Conservation (phyloP, 306 rosid species). For the Rosa lucieae region DNA sequence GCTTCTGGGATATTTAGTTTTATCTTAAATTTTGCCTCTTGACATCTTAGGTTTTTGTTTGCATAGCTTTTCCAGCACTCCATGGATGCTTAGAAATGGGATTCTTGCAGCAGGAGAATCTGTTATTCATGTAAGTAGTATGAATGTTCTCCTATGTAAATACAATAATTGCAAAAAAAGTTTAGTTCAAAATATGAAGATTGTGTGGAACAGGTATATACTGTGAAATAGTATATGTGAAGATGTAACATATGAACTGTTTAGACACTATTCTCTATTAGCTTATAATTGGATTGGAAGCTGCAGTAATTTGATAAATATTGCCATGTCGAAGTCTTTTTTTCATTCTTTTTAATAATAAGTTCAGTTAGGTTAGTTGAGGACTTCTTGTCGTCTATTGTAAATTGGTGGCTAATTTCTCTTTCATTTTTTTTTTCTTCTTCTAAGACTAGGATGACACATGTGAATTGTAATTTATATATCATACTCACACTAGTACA, state of each 20-base stretch:
- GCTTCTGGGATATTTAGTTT: constrained; percentile 13
- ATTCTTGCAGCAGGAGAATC: constrained; percentile 71
- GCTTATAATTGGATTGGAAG: background rate
- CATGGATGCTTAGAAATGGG: constrained; percentile 78
- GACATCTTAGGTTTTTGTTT: constrained; percentile 29
- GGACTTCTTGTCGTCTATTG: background rate
- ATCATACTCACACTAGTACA: constrained; percentile 10
- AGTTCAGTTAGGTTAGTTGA: background rate
- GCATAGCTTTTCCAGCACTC: constrained; percentile 92
- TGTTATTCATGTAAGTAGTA: constrained; percentile 70
- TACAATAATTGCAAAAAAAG: background rate
- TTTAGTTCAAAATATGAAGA: background rate
- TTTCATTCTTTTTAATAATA: background rate
- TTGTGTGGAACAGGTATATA: background rate
- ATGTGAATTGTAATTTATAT: background rate
- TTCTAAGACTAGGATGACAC: background rate
- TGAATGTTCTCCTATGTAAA: background rate
- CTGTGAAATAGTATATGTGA: background rate
- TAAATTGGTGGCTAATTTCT: background rate
- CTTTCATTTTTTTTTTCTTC: background rate
- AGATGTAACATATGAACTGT: background rate
- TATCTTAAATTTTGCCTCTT: constrained; percentile 21
- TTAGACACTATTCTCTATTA: background rate
- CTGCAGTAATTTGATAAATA: background rate
- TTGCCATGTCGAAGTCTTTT: background rate